These are phyloP conservation scores for Gyrodon lividus DNA, from an alignment of 768 basidiomycete genomes.

Conservation along the genomic window DNA sequence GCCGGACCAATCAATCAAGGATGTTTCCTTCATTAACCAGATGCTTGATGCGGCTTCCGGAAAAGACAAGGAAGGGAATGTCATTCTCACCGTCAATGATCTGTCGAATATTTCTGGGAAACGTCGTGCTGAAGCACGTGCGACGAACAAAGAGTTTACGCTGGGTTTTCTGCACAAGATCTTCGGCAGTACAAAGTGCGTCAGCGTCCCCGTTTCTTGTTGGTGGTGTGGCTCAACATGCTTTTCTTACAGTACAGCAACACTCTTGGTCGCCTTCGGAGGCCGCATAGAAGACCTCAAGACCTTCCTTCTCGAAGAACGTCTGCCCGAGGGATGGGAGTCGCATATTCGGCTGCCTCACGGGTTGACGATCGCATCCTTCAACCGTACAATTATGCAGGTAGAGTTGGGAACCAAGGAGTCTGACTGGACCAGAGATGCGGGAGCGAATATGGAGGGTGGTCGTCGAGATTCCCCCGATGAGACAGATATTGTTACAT, in stretches of 20 bases:
- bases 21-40: constrained; percentile 51
- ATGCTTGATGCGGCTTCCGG: constrained; percentile 60
- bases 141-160: constrained; percentile 55
- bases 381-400: constrained; percentile 40
- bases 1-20: constrained; percentile 53
- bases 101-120: constrained; percentile 56
- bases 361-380: constrained; percentile 57
- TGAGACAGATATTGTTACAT: too few relatives aligned
- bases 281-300: constrained; percentile 56
- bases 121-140: constrained; percentile 57
- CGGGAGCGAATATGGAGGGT: background rate
- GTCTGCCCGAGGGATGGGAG: constrained; percentile 72
- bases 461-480: background rate
- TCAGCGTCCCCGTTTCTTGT: constrained; percentile 2
- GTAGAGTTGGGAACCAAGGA: background rate
- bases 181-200: constrained; percentile 69
- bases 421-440: background rate
- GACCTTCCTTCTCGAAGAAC: constrained; percentile 62
- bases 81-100: constrained; percentile 55
- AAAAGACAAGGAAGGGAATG: constrained; percentile 46
- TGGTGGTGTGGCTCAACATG: background rate
- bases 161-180: constrained; percentile 50
- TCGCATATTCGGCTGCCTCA: constrained; percentile 49
- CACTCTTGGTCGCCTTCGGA: constrained; percentile 63
- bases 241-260: constrained; percentile 47